These are phyloP conservation scores for Allantophomopsis lycopodina DNA, from an alignment of 2,329 filamentous ascomycete genomes.

Conservation along the genomic window DNA sequence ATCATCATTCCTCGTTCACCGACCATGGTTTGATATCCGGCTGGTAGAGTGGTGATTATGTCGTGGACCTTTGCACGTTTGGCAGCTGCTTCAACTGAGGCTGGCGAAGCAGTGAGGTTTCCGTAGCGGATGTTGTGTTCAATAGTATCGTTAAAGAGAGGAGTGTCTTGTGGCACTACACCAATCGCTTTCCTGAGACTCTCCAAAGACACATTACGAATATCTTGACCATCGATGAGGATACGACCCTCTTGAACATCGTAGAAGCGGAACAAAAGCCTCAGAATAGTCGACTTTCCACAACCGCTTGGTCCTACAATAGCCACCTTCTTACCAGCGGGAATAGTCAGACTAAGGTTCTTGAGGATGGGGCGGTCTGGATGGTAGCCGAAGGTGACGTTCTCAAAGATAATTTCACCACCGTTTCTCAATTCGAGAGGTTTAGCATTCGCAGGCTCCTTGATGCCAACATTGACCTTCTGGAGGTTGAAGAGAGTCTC, in stretches of 20 bases:
- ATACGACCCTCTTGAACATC: conserved; percentile 79
- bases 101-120: conserved; percentile 59
- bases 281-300: conserved; percentile 86
- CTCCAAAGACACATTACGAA: conserved; percentile 69
- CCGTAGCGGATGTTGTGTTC: conserved; percentile 94
- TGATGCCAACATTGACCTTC: conserved; percentile 84
- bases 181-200: conserved; percentile 78
- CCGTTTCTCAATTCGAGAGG: conserved; percentile 59
- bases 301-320: conserved; percentile 92
- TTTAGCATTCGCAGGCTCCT: conserved; percentile 62
- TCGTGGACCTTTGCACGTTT: conserved; percentile 76
- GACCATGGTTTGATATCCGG: conserved; percentile 84
- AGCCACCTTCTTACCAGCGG: conserved; percentile 89
- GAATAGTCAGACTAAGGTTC: conserved; percentile 77
- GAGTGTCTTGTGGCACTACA: conserved; percentile 93
- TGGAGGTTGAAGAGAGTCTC: conserved; percentile 96
- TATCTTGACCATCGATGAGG: conserved; percentile 83
- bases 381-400: conserved; percentile 89
- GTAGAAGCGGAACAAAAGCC: conserved; percentile 88
- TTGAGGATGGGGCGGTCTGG: conserved; percentile 75
- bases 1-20: conserved; percentile 96
- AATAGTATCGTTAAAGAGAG: conserved; percentile 93
- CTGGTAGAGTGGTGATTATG: conserved; percentile 64
- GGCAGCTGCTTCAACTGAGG: conserved; percentile 64
- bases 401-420: conserved; percentile 87